Conservation (phyloP, 371 early-diverging fungal genomes). For the Mortierella polycephala region DNA sequence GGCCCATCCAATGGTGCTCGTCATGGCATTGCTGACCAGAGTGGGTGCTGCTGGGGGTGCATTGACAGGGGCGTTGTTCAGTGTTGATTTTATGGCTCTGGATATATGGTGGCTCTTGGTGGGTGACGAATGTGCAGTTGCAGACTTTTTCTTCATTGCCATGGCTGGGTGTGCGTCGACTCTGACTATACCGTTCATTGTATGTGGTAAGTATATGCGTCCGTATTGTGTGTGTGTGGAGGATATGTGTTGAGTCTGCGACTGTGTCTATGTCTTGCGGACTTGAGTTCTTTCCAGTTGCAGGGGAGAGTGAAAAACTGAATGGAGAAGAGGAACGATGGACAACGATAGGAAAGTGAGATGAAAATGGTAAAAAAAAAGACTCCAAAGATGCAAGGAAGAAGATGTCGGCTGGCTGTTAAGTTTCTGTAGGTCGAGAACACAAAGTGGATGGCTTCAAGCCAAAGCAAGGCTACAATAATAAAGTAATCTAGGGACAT, state of each 20-base stretch:
- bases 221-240: background rate
- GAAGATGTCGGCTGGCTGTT: background rate
- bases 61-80: slow-evolving; percentile 13
- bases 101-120: slow-evolving; percentile 26
- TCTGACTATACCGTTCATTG: slow-evolving; percentile 51
- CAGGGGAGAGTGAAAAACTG: too few species aligned
- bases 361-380: background rate
- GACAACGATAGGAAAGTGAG: slow-evolving; percentile 3
- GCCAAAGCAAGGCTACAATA: background rate
- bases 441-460: background rate
- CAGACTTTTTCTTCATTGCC: slow-evolving; percentile 47
- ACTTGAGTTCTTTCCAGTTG: too few species aligned
- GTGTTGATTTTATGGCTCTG: slow-evolving; percentile 24
- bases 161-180: slow-evolving; percentile 47
- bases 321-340: too few species aligned
- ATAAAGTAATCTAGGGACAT: slow-evolving; percentile 16
- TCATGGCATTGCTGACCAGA: slow-evolving; percentile 42
- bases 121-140: slow-evolving; percentile 27
- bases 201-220: too few species aligned
- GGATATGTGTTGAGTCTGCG: background rate
- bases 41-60: slow-evolving; percentile 15
- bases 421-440: background rate
- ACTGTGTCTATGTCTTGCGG: background rate
- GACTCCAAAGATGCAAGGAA: background rate
- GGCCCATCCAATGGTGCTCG: slow-evolving; percentile 38